phyloP scores from a whole-genome alignment of 164 flowering plant genomes.

The Echeveria elegans region DNA sequence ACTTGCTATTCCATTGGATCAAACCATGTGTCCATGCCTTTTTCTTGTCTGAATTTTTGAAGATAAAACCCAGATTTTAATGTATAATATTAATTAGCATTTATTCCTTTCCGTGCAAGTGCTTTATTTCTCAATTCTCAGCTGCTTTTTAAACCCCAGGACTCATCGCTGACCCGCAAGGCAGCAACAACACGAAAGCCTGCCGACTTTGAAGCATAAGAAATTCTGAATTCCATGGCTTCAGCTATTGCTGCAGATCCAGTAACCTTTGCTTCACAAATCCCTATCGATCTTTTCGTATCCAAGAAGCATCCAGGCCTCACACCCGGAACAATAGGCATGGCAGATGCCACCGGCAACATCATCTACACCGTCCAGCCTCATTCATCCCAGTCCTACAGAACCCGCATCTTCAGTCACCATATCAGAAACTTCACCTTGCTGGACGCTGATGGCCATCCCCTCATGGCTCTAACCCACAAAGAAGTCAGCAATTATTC shows the following conservation, averaged over 20 bases:
- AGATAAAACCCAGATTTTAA: not conserved
- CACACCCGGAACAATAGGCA: conserved; percentile 4
- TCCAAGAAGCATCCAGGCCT: conserved; percentile 15
- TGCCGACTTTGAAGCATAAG: not conserved
- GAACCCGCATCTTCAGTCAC: not conserved
- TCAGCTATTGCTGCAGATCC: conserved; percentile 4
- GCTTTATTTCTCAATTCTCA: not conserved
- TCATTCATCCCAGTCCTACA: not conserved
- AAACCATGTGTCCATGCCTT: not conserved
- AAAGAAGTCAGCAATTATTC: not conserved
- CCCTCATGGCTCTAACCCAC: not conserved
- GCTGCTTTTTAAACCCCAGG: not conserved
- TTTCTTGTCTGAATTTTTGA: not conserved
- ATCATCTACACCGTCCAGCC: conserved; percentile 10
- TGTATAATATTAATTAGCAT: not conserved
- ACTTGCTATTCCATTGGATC: not conserved
- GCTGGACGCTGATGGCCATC: not conserved
- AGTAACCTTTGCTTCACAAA: not conserved
- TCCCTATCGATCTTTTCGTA: conserved; percentile 10
- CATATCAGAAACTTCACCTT: not conserved
- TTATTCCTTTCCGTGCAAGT: not conserved
- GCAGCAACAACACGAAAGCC: not conserved
- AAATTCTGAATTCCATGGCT: not conserved
- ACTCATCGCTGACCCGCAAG: not conserved
- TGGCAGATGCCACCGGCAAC: conserved; percentile 8